Evolutionary conservation across 306 rosid genomes (phyloP).

Genomic region (Pterocarpus santalinus): DNA sequence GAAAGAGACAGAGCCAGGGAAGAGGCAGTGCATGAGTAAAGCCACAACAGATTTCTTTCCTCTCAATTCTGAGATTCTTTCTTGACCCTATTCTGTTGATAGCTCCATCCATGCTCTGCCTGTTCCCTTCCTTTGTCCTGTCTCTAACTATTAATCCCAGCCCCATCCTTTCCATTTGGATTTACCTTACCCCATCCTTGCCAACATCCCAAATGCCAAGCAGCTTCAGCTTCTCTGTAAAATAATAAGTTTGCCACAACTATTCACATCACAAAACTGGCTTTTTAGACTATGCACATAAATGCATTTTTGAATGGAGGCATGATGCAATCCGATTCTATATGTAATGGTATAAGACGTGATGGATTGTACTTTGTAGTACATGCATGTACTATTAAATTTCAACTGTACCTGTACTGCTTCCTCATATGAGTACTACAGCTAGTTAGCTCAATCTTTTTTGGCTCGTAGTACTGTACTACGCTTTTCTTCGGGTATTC

Average conservation of each 20-base stretch:
- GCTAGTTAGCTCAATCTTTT: not conserved
- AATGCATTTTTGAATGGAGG: not conserved
- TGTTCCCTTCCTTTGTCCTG: constrained; percentile 66
- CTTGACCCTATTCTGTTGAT: constrained; percentile 50
- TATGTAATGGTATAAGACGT: constrained; percentile 30
- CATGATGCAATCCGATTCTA: constrained; percentile 18
- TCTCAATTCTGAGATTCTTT: not conserved
- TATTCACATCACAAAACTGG: not conserved
- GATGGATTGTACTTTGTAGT: constrained; percentile 43
- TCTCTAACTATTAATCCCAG: constrained; percentile 11
- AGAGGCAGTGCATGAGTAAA: constrained; percentile 99
- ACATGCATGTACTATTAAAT: constrained; percentile 49
- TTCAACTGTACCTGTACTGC: constrained; percentile 40
- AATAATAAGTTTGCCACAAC: constrained; percentile 16
- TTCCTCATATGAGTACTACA: constrained; percentile 30
- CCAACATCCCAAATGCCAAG: constrained; percentile 5
- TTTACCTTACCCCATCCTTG: constrained; percentile 24
- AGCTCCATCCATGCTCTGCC: constrained; percentile 89
- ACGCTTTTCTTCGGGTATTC: too few species aligned
- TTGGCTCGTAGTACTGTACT: not conserved
- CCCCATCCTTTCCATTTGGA: constrained; percentile 32
- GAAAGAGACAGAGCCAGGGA: constrained; percentile 81
- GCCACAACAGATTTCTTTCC: constrained; percentile 53
- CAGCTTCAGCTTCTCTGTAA: not conserved
- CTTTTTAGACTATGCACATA: not conserved